Base-by-base conservation (phyloP, 176 grass and related monocot species). In the Avena sativa region DNA sequence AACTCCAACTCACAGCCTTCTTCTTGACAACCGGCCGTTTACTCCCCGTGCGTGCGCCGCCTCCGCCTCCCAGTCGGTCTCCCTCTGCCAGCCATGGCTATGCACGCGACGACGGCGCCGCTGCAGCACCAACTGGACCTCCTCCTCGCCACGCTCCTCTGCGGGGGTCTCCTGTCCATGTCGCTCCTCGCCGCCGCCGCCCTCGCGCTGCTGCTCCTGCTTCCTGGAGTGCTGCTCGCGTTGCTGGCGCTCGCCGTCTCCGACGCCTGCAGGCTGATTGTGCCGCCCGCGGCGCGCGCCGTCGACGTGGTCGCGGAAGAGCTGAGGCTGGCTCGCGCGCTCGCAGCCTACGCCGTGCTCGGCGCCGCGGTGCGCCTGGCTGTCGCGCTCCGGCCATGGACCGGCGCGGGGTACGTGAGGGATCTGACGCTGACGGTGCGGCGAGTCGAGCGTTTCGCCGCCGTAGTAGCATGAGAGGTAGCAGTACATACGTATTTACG, bases 91-190 rank as follows among this genome's bases (percentile, higher is more conserved):
- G 38, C 40, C 59, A 53, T 81, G 74, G 26, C 63, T 20, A 46
- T 48, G 71, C 71, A 26, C 50, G 78, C 78, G 49, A 48, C 43
- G 47, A 12, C 50, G 83, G 26, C 23, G 21, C 9, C 92, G 25
- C 25, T 76, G 73, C 8, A 19, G 73, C 73, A 76, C 25, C 73
- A 93, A 82, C 57, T 98, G 30, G 95, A 89, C 57, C 91, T 93
- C 67, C 84, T 98, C 73, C 85, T 95, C 78, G 91, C 90, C 12
- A 78, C 79, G 19, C 74, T 95, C 58, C 83, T 93, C 71, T 91
- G 81, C 68, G 74, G 84, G 26, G 66, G 91, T 25, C 7, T 87
- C 23, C 69, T 95, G 64, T 55, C 82, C 15, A 57, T 65, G 40
- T 11, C 28, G 47, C 85, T 98, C 59, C 74, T 95, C 21, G 10